Percentiles rank a stretch among this genome's conserved stretches.
Conservation (phyloP, 2,329 filamentous ascomycete genomes). For the Zarea fungicola region DNA sequence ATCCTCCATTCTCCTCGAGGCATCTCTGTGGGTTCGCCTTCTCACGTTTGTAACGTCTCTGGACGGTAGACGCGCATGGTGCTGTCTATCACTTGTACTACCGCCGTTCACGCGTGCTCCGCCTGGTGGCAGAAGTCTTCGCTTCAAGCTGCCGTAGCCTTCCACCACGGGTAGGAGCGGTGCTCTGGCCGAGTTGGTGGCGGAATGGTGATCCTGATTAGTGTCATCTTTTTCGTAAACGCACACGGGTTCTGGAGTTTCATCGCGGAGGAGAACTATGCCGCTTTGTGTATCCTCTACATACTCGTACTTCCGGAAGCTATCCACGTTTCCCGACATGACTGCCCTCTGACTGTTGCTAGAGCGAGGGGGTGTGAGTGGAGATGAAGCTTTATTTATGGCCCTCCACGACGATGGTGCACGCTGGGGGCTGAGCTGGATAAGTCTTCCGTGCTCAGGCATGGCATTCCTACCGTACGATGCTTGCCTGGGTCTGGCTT, state of each 20-base stretch:
- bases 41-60: not conserved
- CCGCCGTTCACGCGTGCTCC: not conserved
- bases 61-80: not conserved
- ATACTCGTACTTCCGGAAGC: conserved; percentile 9
- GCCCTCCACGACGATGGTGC: conserved; percentile 1
- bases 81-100: not conserved
- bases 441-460: not conserved
- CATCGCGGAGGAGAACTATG: not conserved
- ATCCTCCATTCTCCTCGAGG: conserved; percentile 8
- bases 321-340: conserved; percentile 10
- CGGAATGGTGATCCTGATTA: not conserved
- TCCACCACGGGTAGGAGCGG: not conserved
- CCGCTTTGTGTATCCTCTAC: conserved; percentile 1
- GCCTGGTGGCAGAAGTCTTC: conserved; percentile 3
- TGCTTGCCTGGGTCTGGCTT: conserved; percentile 1
- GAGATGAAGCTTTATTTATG: conserved; percentile 18
- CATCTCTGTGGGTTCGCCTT: conserved; percentile 3
- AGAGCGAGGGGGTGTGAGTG: conserved; percentile 2
- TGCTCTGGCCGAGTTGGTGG: not conserved
- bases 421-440: conserved; percentile 7
- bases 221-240: not conserved
- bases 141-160: conserved; percentile 2
- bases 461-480: conserved; percentile 3
- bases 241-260: conserved; percentile 1
- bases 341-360: conserved; percentile 3